Conservation (phyloP, 345 rosid species). For the Arabidopsis thaliana region DNA sequence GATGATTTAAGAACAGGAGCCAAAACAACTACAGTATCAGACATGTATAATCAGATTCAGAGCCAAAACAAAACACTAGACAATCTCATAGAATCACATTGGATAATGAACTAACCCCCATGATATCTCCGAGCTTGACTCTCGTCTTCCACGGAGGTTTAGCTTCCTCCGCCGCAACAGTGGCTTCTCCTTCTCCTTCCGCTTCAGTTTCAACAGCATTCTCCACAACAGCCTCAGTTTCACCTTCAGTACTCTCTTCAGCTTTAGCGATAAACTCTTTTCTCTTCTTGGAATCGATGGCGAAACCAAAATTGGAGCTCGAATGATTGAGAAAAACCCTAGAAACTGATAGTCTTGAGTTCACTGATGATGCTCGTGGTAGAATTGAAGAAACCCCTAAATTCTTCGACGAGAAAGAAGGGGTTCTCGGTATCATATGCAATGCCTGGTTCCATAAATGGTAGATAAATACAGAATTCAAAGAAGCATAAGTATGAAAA, state of each 20-base stretch:
- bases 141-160: slow-evolving; percentile 47
- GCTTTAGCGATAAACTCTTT: slow-evolving; percentile 62
- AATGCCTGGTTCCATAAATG: slow-evolving; percentile 49
- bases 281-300: slow-evolving; percentile 44
- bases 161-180: slow-evolving; percentile 45
- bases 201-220: slow-evolving; percentile 30
- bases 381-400: slow-evolving; percentile 53
- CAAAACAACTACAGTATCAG: slow-evolving; percentile 1
- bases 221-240: slow-evolving; percentile 46
- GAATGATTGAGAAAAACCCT: slow-evolving; percentile 41
- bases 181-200: slow-evolving; percentile 43
- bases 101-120: slow-evolving; percentile 33
- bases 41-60: slow-evolving; percentile 17
- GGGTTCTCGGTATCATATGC: slow-evolving; percentile 55
- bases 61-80: slow-evolving; percentile 8
- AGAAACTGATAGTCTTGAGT: slow-evolving; percentile 41
- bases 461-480: neutral
- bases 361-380: slow-evolving; percentile 39
- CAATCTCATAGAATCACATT: neutral
- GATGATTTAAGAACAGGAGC: neutral
- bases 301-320: slow-evolving; percentile 40
- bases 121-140: slow-evolving; percentile 41
- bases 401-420: slow-evolving; percentile 47
- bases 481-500: neutral
- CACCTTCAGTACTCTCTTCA: slow-evolving; percentile 54